Conservation (phyloP, 148 eudicot genomes). For the Fagopyrum homotropicum region DNA sequence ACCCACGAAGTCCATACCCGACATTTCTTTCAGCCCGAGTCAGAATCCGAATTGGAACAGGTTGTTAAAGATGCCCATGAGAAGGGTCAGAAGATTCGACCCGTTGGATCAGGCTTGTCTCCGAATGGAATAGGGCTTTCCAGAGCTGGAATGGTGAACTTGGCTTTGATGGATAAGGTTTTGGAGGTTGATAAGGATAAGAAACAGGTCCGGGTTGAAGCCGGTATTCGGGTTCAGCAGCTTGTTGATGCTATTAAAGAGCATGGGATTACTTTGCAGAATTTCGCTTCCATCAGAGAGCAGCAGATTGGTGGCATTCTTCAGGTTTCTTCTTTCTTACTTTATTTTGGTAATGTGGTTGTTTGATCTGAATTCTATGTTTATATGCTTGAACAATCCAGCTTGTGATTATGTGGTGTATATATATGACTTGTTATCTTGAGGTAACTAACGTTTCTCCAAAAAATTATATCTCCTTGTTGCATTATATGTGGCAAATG, state of each 20-base stretch:
- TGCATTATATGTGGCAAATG: background rate
- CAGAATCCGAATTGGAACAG: slow-evolving; percentile 35
- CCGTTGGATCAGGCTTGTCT: slow-evolving; percentile 77
- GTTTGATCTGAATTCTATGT: background rate
- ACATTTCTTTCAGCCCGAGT: slow-evolving; percentile 64
- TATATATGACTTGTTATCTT: too few species aligned
- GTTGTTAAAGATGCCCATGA: slow-evolving; percentile 39
- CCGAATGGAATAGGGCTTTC: slow-evolving; percentile 95
- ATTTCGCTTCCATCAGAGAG: slow-evolving; percentile 86
- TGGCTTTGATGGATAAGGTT: slow-evolving; percentile 79
- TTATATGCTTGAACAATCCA: background rate
- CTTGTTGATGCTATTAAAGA: slow-evolving; percentile 85
- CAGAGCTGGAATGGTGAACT: slow-evolving; percentile 80
- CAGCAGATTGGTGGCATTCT: slow-evolving; percentile 96
- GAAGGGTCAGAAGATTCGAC: slow-evolving; percentile 59
- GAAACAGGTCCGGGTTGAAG: slow-evolving; percentile 71
- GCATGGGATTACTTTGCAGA: slow-evolving; percentile 81
- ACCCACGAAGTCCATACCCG: slow-evolving; percentile 83
- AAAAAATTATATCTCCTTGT: background rate
- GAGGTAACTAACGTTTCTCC: background rate
- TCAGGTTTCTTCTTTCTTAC: slow-evolving; percentile 38
- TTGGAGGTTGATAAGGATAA: slow-evolving; percentile 73
- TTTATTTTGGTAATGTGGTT: background rate
- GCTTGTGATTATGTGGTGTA: background rate
- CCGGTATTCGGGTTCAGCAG: slow-evolving; percentile 84